Conservation (phyloP, 225 moss, liverwort and hornwort genomes). For the Bryoerythrophyllum caledonicum region DNA sequence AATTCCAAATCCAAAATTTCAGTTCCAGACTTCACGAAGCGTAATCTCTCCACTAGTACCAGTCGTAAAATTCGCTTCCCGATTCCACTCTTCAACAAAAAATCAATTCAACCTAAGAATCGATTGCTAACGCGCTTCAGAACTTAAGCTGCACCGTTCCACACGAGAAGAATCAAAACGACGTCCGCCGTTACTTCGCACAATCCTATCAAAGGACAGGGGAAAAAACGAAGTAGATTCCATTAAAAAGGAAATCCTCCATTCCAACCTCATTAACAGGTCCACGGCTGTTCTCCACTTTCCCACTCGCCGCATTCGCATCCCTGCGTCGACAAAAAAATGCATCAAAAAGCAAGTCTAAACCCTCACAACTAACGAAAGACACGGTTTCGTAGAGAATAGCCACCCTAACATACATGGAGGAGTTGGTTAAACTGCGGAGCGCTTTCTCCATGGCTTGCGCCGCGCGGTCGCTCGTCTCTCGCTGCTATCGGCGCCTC, state of each 20-base stretch:
- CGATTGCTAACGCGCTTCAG: no score
- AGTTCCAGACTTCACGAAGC: no score
- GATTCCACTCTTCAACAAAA: no score
- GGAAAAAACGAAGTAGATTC: neutral
- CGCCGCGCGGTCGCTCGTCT: neutral
- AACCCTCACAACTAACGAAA: neutral
- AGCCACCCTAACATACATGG: neutral
- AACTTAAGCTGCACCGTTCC: no score
- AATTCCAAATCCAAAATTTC: no score
- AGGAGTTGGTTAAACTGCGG: constrained; percentile 27
- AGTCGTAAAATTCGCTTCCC: no score
- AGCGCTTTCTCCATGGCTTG: constrained; percentile 41
- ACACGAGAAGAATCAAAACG: no score
- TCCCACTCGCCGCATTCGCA: neutral
- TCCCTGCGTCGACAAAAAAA: constrained; percentile 13
- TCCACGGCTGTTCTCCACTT: neutral
- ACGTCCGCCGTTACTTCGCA: no score
- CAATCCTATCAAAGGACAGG: neutral
- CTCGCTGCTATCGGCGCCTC: no score
- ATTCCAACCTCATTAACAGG: constrained; percentile 16
- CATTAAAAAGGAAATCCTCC: neutral
- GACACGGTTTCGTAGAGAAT: neutral
- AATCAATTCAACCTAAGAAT: no score
- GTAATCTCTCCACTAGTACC: no score
- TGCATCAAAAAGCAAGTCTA: neutral